Evolutionary conservation across 768 basidiomycete genomes (phyloP).

Genomic region (Kwoniella bestiolae): DNA sequence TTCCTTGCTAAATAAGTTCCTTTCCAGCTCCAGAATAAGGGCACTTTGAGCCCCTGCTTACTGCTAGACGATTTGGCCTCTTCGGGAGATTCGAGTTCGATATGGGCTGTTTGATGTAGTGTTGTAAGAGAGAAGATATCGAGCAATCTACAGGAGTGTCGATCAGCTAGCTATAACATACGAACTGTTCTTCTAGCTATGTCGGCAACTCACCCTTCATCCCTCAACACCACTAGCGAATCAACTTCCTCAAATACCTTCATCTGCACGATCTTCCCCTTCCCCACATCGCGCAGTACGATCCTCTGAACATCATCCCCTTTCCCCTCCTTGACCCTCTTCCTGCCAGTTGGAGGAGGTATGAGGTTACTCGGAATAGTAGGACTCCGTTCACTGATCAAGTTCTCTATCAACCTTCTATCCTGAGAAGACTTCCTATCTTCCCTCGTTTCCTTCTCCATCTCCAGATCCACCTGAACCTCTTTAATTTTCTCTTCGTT

Average conservation of each 20-base stretch:
- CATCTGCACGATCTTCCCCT: conserved; percentile 38
- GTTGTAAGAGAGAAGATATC: conserved; percentile 36
- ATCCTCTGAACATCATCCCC: conserved; percentile 20
- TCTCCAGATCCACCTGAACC: conserved; percentile 46
- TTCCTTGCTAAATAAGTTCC: conserved; percentile 25
- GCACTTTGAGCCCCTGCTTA: conserved; percentile 20
- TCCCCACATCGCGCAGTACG: conserved; percentile 24
- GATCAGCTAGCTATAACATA: too few species aligned
- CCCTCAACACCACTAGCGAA: conserved; percentile 34
- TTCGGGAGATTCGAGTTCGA: conserved; percentile 32
- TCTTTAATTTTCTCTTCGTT: conserved; percentile 41
- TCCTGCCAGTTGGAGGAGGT: not conserved
- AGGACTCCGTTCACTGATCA: conserved; percentile 24
- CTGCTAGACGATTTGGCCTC: conserved; percentile 4
- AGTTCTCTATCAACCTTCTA: conserved; percentile 32
- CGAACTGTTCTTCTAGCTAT: too few species aligned
- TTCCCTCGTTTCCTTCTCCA: conserved; percentile 42
- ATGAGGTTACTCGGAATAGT: conserved; percentile 6
- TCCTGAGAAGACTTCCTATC: conserved; percentile 39
- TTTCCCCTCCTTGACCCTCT: not conserved
- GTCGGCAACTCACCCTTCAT: conserved; percentile 41
- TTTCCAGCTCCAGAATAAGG: conserved; percentile 45
- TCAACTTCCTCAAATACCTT: conserved; percentile 31
- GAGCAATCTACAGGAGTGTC: conserved; percentile 27
- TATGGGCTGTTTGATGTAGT: conserved; percentile 3